Evolutionary conservation across 2,329 filamentous ascomycete species (phyloP).

Genomic region (Cladosporium velox): DNA sequence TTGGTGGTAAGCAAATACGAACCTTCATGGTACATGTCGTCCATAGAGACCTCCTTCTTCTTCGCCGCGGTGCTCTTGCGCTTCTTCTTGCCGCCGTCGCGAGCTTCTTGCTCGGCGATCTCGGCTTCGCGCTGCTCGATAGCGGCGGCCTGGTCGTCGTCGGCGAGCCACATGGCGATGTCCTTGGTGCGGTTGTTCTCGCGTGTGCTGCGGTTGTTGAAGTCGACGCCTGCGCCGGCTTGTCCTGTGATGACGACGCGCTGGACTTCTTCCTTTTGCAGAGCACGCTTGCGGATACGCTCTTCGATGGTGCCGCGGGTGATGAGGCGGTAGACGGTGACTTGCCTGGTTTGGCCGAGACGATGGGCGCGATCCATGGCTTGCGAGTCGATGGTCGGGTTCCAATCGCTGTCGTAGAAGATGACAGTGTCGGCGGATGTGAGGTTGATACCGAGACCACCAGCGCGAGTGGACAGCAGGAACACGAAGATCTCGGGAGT

Average conservation of each 20-base stretch:
- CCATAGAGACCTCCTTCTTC: conserved; percentile 71
- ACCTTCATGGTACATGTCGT: conserved; percentile 99
- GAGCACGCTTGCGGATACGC: conserved; percentile 90
- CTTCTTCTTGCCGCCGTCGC: conserved; percentile 48
- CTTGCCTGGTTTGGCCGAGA: conserved; percentile 91
- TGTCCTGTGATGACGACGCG: conserved; percentile 94
- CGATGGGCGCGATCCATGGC: conserved; percentile 99
- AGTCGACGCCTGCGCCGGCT: conserved; percentile 68
- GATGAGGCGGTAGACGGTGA: conserved; percentile 96
- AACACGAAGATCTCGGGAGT: conserved; percentile 96
- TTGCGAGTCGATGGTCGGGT: conserved; percentile 96
- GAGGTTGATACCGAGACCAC: conserved; percentile 96
- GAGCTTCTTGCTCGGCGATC: conserved; percentile 65
- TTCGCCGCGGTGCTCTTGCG: conserved; percentile 50
- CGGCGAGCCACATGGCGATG: conserved; percentile 97
- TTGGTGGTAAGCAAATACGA: conserved; percentile 51
- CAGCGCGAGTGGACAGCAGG: conserved; percentile 89
- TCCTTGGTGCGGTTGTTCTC: conserved; percentile 98
- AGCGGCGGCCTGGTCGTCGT: conserved; percentile 92
- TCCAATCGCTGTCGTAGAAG: conserved; percentile 99
- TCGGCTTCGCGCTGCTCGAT: conserved; percentile 93
- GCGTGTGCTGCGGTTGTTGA: conserved; percentile 78
- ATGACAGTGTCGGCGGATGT: conserved; percentile 97
- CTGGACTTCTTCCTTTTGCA: conserved; percentile 98
- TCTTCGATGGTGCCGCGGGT: conserved; percentile 97